Percentiles rank a stretch among this genome's conserved stretches.
These are phyloP conservation scores for Backusella tarrabulga DNA, from an alignment of 192 early-diverging fungal genomes.

Conservation along the genomic window DNA sequence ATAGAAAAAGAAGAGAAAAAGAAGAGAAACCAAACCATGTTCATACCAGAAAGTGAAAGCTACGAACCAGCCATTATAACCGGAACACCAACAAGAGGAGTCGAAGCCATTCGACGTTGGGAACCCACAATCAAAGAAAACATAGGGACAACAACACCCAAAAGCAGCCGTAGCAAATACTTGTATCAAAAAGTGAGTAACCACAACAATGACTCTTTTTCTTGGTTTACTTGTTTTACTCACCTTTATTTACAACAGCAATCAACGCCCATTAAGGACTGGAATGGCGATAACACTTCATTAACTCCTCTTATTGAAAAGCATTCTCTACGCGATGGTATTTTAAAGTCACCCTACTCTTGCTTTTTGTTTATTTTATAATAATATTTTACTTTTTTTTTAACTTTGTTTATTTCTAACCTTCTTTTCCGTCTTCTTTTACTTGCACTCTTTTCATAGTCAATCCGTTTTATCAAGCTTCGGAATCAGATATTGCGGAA, in stretches of 20 bases:
- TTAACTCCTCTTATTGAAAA: conserved; percentile 13
- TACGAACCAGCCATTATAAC: not conserved
- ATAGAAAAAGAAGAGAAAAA: not conserved
- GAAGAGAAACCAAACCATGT: not conserved
- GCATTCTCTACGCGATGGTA: conserved; percentile 10
- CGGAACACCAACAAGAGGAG: not conserved
- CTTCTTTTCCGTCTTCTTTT: not conserved
- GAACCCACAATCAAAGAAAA: not conserved
- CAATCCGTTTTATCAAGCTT: conserved; percentile 3
- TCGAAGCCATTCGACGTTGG: not conserved
- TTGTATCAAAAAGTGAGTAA: conserved; percentile 1
- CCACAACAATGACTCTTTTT: not conserved
- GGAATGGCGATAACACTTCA: not conserved
- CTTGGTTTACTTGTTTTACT: not conserved
- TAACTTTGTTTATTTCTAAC: not conserved
- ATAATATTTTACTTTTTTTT: not conserved
- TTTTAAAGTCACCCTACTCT: conserved; percentile 2
- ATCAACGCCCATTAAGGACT: not conserved
- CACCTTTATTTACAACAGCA: not conserved
- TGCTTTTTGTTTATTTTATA: not conserved
- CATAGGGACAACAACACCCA: not conserved
- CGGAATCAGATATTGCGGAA: not conserved
- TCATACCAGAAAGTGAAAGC: not conserved
- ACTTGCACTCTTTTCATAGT: not conserved
- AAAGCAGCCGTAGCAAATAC: not conserved